These are phyloP conservation scores for Lodderomyces elongisporus DNA, from an alignment of 1,139 yeast species.

Conservation along the genomic window DNA sequence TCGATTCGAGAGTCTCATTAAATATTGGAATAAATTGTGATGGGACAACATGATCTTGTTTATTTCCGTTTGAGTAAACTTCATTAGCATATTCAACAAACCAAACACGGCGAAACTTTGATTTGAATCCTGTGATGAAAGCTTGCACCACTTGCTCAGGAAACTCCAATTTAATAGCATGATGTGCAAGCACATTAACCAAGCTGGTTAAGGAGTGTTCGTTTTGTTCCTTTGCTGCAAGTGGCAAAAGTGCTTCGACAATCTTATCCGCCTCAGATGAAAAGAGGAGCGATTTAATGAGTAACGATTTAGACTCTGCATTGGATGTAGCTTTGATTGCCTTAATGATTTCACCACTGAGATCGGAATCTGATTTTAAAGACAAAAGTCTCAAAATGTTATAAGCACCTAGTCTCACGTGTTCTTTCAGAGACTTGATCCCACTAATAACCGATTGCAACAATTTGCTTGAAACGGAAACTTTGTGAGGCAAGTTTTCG, in stretches of 20 bases:
- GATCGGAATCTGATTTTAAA: slow-evolving; percentile 13
- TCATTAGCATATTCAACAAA: slow-evolving; percentile 43
- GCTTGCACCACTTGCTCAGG: slow-evolving; percentile 10
- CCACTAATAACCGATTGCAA: slow-evolving; percentile 57
- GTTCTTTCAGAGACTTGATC: slow-evolving; percentile 67
- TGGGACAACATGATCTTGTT: too few relatives aligned
- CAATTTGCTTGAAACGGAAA: slow-evolving; percentile 41
- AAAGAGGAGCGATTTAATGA: slow-evolving; percentile 13
- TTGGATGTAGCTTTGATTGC: slow-evolving; percentile 57
- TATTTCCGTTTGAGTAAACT: slow-evolving; percentile 8
- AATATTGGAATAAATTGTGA: slow-evolving; percentile 8
- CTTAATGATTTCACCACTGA: slow-evolving; percentile 51
- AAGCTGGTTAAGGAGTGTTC: slow-evolving; percentile 55
- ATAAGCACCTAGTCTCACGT: slow-evolving; percentile 52
- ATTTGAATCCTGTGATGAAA: slow-evolving; percentile 51
- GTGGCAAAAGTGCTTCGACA: slow-evolving; percentile 41
- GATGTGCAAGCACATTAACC: slow-evolving; percentile 47
- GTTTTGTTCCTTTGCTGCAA: slow-evolving; percentile 68
- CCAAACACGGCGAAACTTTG: slow-evolving; percentile 67
- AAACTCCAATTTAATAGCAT: slow-evolving; percentile 14
- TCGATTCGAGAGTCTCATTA: slow-evolving; percentile 36
- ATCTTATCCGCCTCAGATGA: slow-evolving; percentile 32
- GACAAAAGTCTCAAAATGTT: slow-evolving; percentile 32
- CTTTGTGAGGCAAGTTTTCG: slow-evolving; percentile 10
- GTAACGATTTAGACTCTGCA: slow-evolving; percentile 56